Base-by-base conservation (phyloP, 345 rosid species). In the Heritiera fomes region DNA sequence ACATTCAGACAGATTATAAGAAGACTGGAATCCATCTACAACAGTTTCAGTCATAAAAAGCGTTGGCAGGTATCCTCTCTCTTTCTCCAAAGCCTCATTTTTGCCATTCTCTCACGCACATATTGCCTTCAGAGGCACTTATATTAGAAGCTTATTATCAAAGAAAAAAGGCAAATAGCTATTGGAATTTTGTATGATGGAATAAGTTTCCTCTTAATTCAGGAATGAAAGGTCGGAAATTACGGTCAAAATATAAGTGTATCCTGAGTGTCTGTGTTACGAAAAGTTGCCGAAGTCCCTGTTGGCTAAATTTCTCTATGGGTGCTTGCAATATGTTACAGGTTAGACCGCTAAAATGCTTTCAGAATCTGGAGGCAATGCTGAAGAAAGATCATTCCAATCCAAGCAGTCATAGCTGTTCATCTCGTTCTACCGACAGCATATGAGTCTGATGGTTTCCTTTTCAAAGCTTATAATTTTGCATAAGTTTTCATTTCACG, bases 321-420 rank as follows among this genome's bases (percentile, higher is more conserved):
- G 75, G 12, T 77, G 73, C 52, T 58, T 77, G 58, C 78, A 46
- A 81, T 9, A 23, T 46, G 1, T 65, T 65, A 58, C 92, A 94
- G 97, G 85, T 88, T 75, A 86, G 89, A 85, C 91, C 97, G 53
- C 63, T 91, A 83, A 86, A 84, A 79, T 92, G 99, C 81, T 92
- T 94, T 82, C 91, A 84, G 75, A 88, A 86, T 72, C 79, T 87
- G 72, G 93, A 90, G 82, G 89, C 86, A 80, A 84, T 88, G 80
- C 45, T 84, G 86, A 91, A 84, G 94, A 94, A 87, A 82, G 95
- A 85, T 66, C 89, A 81, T 28, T 89, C 91, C 50, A 87, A 84
- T 80, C 49, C 83, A 38, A 90, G 90, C 76, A 80, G 87, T 71
- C 78, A 82, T 45, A 78, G 89, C 45, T 40, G 82, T 65, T 92